Base-by-base conservation (phyloP, 306 rosid species). In the Lablab purpureus region DNA sequence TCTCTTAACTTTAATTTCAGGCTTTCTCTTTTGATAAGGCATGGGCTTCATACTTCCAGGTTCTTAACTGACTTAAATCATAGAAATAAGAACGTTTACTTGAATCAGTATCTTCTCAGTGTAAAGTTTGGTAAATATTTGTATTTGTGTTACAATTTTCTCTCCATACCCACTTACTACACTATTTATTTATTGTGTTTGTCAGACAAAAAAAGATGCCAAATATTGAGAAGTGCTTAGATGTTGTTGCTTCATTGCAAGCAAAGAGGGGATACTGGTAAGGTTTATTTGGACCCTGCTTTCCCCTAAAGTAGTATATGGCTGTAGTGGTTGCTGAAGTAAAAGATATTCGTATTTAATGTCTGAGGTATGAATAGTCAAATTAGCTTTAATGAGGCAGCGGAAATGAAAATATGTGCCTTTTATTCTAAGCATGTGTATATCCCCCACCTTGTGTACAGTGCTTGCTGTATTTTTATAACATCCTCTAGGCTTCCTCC, bases 141-240 rank as follows among this genome's bases (percentile, higher is more conserved):
- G 65, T 30, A 56, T 71, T 55, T 56, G 17, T 56, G 19, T 55
- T 77, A 10, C 67, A 30, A 10, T 37, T 82, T 27, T 43, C 67
- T 52, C 50, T 62, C 45, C 63, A 10, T 49, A 27, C 47, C 22
- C 70, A 28, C 19, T 71, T 5, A 49, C 12, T 81, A 7, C 2
- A 6, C 37, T 66, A 55, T 77, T 87, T 84, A 27, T 74, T 80
- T 50, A 0, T 67, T 47, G 59, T 78, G 65, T 54, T 82, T 85
- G 46, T 47, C 87, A 95, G 97, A 97, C 98, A 63, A 92, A n/a
- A n/a, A n/a, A n/a, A 91, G 86, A 93, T 95, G 40, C 97, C 97
- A 19, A 97, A 94, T 86, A 92, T 88, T 69, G 91, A 86, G 62
- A 92, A 93, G 87, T 92, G 97, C 87, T 84, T 91, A 82, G 95